phyloP scores from a whole-genome alignment of 371 early-diverging fungal species.

The Vairimorpha ceranae region DNA sequence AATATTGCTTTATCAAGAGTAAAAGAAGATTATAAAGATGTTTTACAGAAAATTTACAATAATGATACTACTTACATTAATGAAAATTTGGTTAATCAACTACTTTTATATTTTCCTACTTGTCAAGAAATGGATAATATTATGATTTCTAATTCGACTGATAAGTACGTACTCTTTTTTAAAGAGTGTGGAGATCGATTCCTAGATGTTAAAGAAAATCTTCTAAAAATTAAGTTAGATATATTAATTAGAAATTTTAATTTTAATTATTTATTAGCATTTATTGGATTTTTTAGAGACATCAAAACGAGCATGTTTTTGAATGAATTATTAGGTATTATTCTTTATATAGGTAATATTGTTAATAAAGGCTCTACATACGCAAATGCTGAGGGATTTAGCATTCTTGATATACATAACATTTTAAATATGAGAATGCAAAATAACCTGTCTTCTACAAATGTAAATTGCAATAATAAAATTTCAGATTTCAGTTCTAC shows the following conservation, averaged over 20 bases:
- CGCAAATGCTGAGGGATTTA: conserved; percentile 48
- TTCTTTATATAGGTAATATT: conserved; percentile 38
- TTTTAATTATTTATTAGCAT: neutral
- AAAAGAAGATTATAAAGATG: conserved; percentile 33
- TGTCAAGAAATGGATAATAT: conserved; percentile 33
- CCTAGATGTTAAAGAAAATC: neutral
- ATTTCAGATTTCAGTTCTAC: neutral
- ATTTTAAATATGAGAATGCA: conserved; percentile 21
- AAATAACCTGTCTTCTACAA: neutral
- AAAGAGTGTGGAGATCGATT: conserved; percentile 28
- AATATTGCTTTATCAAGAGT: conserved; percentile 52
- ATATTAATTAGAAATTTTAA: conserved; percentile 23
- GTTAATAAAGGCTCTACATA: conserved; percentile 39
- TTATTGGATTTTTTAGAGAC: conserved; percentile 1
- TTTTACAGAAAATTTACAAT: conserved; percentile 22
- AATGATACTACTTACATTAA: conserved; percentile 7
- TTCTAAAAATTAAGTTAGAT: conserved; percentile 1
- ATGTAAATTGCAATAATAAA: neutral
- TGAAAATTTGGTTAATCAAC: conserved; percentile 56
- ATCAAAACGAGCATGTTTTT: conserved; percentile 19
- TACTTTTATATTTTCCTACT: conserved; percentile 49
- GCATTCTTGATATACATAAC: conserved; percentile 20
- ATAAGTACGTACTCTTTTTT: conserved; percentile 47
- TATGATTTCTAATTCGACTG: neutral
- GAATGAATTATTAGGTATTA: conserved; percentile 15